Base-by-base conservation (phyloP, 2,329 filamentous ascomycete genomes). In the Colletotrichum shisoi region DNA sequence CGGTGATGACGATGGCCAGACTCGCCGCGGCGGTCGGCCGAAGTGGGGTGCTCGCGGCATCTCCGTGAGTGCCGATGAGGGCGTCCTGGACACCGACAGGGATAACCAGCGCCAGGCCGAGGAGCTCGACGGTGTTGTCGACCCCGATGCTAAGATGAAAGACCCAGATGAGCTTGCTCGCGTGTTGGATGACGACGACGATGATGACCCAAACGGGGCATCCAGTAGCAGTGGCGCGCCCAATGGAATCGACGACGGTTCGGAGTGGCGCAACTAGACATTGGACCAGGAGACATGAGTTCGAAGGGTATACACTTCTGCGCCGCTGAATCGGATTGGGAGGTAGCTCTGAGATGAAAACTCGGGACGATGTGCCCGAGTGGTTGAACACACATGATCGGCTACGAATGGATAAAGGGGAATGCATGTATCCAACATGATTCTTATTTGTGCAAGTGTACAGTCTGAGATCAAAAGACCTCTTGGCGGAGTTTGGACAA, bases 1-100 rank as follows among this genome's bases (percentile, higher is more conserved):
- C 27, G 81, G 81, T 7, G 72, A 76, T 37, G 71, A 76, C 48
- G 70, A 73, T 5, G 71, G 74, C 42, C 53, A 52, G 37, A 12
- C 46, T 27, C 73, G 72, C 61, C 67, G 70, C 42, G 74, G 73
- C 67, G 70, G 74, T 60, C 76, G 84, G 68, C 83, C 83, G 46
- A 87, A 85, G 72, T 90, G 88, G 88, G 87, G 88, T 13, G 79
- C 84, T 3, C 81, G 88, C 31, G 88, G 88, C 61, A 90, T 90
- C 72, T 89, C 87, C 1, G 83, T 90, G 71, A 88, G 85, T 70
- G 88, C 88, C 39, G 88, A 90, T 70, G 88, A 90, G 24, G 84
- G 83, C 1, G 82, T 87, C 3, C 76, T 87, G 13, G 84, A 82
- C 62, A 74, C 79, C 46, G 83, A 87, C 62, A 79, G 79, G 39